A percentile compares a stretch with the other conserved stretches of the same genome.
These are phyloP conservation scores for Turnera subulata DNA, from an alignment of 345 rosid genomes.

Conservation along the genomic window DNA sequence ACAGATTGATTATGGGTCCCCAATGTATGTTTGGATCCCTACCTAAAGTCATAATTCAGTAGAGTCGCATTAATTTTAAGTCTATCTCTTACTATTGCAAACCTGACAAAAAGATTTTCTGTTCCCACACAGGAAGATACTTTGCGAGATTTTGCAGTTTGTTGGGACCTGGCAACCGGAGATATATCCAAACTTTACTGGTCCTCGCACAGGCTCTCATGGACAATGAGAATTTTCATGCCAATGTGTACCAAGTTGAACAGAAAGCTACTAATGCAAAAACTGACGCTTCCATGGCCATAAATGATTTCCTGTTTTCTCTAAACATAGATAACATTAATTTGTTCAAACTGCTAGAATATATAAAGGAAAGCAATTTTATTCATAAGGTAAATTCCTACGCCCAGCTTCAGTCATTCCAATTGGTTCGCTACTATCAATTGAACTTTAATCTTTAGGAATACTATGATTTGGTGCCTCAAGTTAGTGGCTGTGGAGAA, in stretches of 20 bases:
- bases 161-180: constrained; percentile 86
- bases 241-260: constrained; percentile 27
- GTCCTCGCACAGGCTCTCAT: constrained; percentile 66
- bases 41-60: too few species aligned
- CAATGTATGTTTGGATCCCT: too few species aligned
- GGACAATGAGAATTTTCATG: constrained; percentile 29
- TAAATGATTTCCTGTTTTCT: constrained; percentile 78
- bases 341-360: constrained; percentile 67
- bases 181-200: constrained; percentile 84
- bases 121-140: constrained; percentile 53
- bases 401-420: constrained; percentile 13
- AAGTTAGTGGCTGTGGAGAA: constrained; percentile 82
- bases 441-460: too few species aligned
- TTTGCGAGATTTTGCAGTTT: constrained; percentile 60
- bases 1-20: too few species aligned
- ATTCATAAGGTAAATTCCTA: constrained; percentile 65
- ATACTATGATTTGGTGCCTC: constrained; percentile 11
- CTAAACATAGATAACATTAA: constrained; percentile 85
- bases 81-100: not conserved
- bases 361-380: constrained; percentile 77
- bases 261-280: constrained; percentile 31
- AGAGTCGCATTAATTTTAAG: too few species aligned
- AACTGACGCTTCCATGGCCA: constrained; percentile 55
- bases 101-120: constrained; percentile 2
- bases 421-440: too few species aligned